These are phyloP conservation scores for Fragilaria radians DNA, from an alignment of 108 stramenopile species.

Conservation along the genomic window DNA sequence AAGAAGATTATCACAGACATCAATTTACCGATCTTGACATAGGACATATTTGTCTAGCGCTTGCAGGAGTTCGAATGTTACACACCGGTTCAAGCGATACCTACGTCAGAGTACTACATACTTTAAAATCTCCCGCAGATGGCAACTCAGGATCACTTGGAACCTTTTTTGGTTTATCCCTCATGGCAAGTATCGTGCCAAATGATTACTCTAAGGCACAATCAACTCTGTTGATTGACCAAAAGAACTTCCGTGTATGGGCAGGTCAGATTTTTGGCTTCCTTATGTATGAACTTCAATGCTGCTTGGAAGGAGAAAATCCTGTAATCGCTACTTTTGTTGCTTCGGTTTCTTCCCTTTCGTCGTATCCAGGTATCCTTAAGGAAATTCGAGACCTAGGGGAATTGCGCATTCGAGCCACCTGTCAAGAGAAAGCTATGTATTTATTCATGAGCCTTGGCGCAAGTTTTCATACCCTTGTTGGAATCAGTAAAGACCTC, in stretches of 20 bases:
- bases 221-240: conserved; percentile 1
- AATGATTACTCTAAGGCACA: conserved; percentile 8
- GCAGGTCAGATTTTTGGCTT: conserved; percentile 24
- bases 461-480: conserved; percentile 31
- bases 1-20: conserved; percentile 18
- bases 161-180: conserved; percentile 44
- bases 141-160: background rate
- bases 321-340: conserved; percentile 20
- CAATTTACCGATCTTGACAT: conserved; percentile 20
- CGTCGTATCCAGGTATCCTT: background rate
- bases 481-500: conserved; percentile 31
- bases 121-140: background rate
- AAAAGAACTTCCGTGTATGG: background rate
- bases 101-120: background rate
- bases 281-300: conserved; percentile 24
- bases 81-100: background rate
- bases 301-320: conserved; percentile 22
- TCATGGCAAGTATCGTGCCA: conserved; percentile 38
- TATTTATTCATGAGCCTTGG: conserved; percentile 38
- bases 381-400: background rate
- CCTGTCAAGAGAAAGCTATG: conserved; percentile 23
- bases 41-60: conserved; percentile 26
- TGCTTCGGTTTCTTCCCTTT: background rate
- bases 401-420: conserved; percentile 2
- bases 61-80: conserved; percentile 23